A percentile compares a stretch with the other conserved stretches of the same genome.
Evolutionary conservation across 176 grass and related monocot genomes (phyloP).

Genomic region (Cocos nucifera): DNA sequence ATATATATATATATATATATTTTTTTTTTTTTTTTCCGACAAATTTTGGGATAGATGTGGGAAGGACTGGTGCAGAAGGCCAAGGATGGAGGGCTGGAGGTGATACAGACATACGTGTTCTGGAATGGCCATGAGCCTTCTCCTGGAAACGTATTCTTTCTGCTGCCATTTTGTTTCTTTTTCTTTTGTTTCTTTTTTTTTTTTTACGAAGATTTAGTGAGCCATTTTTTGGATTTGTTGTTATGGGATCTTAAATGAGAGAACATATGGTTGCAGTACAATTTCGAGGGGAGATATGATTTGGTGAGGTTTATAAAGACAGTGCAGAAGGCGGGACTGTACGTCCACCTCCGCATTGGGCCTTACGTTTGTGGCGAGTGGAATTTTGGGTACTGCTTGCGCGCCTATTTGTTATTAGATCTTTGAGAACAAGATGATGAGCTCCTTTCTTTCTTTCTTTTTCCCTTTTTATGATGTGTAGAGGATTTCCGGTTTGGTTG

Average conservation of each 20-base stretch:
- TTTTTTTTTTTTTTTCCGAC: not conserved
- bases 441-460: not conserved
- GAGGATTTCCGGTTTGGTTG: slow-evolving; percentile 96
- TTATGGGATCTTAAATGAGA: slow-evolving; percentile 15
- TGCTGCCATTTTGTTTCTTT: not conserved
- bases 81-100: slow-evolving; percentile 93
- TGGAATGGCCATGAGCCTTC: slow-evolving; percentile 97
- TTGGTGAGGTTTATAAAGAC: slow-evolving; percentile 90
- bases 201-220: not conserved
- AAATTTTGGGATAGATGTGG: slow-evolving; percentile 63
- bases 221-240: not conserved
- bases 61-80: slow-evolving; percentile 93
- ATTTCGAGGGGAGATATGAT: slow-evolving; percentile 96
- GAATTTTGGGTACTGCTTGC: slow-evolving; percentile 74
- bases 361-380: slow-evolving; percentile 97
- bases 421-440: no score
- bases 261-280: slow-evolving; percentile 48
- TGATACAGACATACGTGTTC: slow-evolving; percentile 96
- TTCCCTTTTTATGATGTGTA: slow-evolving; percentile 30
- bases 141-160: slow-evolving; percentile 60
- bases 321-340: slow-evolving; percentile 67
- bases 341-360: slow-evolving; percentile 92
- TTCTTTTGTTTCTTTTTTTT: slow-evolving; percentile 1
- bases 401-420: not conserved
- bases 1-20: no score